A percentile compares a stretch with the other conserved stretches of the same genome.
Conservation (phyloP, 768 basidiomycete genomes). For the Macrocybe gigantea region DNA sequence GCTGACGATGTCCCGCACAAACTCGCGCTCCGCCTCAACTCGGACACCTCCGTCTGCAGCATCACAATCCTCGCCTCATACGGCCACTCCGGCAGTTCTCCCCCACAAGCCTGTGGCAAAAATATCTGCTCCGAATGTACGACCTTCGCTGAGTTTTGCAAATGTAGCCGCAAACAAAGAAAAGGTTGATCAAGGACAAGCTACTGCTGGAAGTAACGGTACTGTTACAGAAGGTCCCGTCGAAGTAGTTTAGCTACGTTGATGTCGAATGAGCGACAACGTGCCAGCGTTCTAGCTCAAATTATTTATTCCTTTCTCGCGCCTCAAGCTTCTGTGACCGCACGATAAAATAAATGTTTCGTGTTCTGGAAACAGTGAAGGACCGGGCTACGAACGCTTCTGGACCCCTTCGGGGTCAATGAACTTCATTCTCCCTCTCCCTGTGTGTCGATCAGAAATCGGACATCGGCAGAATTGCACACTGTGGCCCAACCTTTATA, state of each 20-base stretch:
- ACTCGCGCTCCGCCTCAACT: slow-evolving; percentile 33
- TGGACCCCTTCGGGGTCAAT: no score
- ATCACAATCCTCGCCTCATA: slow-evolving; percentile 18
- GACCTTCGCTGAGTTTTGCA: slow-evolving; percentile 79
- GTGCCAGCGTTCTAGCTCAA: no score
- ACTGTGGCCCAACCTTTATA: slow-evolving; percentile 47
- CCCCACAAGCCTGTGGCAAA: slow-evolving; percentile 17
- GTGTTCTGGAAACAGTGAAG: no score
- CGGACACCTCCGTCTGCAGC: slow-evolving; percentile 24
- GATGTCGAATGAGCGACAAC: no score
- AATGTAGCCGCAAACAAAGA: slow-evolving; percentile 31
- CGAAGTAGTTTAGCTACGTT: no score
- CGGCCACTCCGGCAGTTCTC: slow-evolving; percentile 18
- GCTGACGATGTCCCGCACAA: slow-evolving; percentile 46
- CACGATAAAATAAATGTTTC: no score
- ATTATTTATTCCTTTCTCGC: no score
- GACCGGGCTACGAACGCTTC: no score
- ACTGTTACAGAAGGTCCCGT: no score
- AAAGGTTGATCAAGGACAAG: not conserved
- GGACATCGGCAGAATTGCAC: not conserved
- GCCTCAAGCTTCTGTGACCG: no score
- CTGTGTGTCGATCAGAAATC: not conserved
- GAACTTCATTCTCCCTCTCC: not conserved
- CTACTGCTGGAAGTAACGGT: no score
- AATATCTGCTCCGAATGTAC: slow-evolving; percentile 43